Base-by-base conservation (phyloP, 2,329 filamentous ascomycete species). In the Beauveria asiatica region DNA sequence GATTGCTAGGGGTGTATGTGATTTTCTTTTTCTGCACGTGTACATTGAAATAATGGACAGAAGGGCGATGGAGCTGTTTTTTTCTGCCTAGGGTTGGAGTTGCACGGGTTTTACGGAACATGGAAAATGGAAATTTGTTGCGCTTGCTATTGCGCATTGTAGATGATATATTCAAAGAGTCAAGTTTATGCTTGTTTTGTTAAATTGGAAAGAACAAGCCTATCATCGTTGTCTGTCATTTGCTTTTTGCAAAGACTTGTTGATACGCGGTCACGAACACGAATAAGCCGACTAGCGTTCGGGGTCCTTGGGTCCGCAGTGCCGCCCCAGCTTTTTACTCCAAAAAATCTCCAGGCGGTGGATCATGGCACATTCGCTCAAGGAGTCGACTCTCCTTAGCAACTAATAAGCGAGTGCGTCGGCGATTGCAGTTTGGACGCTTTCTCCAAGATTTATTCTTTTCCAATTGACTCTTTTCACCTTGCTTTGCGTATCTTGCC, bases 271-370 rank as follows among this genome's bases (percentile, higher is more conserved):
- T 16, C 33, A 37, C 57, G 57, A 60, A 60, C 57, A 60, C 57
- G 57, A 60, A 60, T 54, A 60, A 60, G 57, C 19, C 48, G 39
- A 33, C 8, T 37, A 37, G 33, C 33, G 8, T 6, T 58, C 56
- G 56, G 57, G 48, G 56, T 51, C 56, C 56, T 58, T 33, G 42
- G 27, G 58, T 6, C 59, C 55, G 54, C 27, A 3, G 8, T 30
- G 27, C 27, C 27, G 30, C 30, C 30, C 30, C 30, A 33, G 10
- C 30, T 11, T 33, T 33, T 11, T 33, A 33, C 30, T 33, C 30
- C 30, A 11, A 33, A 30, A 33, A 33, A 33, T 33, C 30, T 33
- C 66, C 65, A 67, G 68, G 69, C 69, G 69, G 69, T 71, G 66
- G 64, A 60, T 5, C 9, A 19, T 46, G 69, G 69, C 69, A 71